A percentile compares a stretch with the other conserved stretches of the same genome.
phyloP scores from a whole-genome alignment of 139 green algal species.

The Trebouxia sp. region DNA sequence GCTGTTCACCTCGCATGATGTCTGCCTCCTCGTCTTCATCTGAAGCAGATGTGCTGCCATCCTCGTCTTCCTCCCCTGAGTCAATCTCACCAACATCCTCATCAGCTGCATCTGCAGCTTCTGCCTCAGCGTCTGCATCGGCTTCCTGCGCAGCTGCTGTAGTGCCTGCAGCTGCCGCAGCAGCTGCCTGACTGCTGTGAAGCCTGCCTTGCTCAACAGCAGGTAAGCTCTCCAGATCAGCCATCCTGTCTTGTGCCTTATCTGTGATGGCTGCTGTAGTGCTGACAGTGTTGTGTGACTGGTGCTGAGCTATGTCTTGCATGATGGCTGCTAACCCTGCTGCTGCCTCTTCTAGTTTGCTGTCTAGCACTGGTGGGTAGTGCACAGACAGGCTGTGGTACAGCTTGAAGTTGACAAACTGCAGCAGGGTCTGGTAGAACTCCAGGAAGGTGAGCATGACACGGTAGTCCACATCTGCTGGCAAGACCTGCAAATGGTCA shows the following conservation, averaged over 20 bases:
- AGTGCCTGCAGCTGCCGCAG: background rate
- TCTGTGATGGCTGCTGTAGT: background rate
- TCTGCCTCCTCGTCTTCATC: slow-evolving; percentile 1
- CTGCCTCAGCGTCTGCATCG: slow-evolving; percentile 12
- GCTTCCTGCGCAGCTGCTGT: background rate
- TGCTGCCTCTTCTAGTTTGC: slow-evolving; percentile 73
- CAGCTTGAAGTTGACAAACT: slow-evolving; percentile 97
- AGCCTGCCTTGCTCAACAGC: background rate
- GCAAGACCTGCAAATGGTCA: slow-evolving; percentile 84
- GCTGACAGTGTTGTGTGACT: background rate
- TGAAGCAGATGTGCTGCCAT: background rate
- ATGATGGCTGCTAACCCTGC: slow-evolving; percentile 79
- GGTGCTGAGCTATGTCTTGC: slow-evolving; percentile 41
- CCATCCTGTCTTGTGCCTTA: background rate
- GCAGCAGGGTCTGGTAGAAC: slow-evolving; percentile 91
- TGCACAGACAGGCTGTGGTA: slow-evolving; percentile 86
- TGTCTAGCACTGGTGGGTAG: slow-evolving; percentile 90
- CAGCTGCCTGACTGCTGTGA: background rate
- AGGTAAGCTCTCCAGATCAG: background rate
- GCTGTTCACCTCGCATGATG: too few species aligned
- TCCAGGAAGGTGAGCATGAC: slow-evolving; percentile 99
- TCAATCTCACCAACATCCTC: slow-evolving; percentile 24
- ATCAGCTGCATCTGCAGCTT: slow-evolving; percentile 10
- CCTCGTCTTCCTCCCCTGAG: slow-evolving; percentile 14
- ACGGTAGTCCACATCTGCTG: slow-evolving; percentile 94